Evolutionary conservation across 768 basidiomycete genomes (phyloP), one percentile per base, ranked within the genome.

Genomic region (Lepiota brunneoincarnata): DNA sequence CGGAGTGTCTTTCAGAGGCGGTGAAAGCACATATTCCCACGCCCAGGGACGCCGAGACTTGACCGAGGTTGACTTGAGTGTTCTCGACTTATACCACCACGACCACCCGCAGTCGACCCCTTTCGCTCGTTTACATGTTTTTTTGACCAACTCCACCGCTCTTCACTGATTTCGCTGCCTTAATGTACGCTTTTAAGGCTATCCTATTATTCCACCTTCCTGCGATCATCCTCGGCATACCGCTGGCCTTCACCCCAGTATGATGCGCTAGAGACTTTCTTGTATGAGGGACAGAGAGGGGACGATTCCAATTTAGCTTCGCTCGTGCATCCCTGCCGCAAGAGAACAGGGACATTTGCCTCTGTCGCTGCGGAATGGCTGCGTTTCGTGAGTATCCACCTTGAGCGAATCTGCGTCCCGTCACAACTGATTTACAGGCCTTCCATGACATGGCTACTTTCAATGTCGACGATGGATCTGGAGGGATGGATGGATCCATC

Each of bases 381-480:
- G 34, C 69, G 70, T 24, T 69, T 72, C 44, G 70, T 71, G 54
- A 38, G 70, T 61, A 34, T 35, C 14, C 1, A 34, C 50, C 40
- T 20, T 0, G 20, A n/a, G 39, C 24, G 42, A 14, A 23, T 28
- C 34, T 41, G 23, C 24, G 2, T 26, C 14, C 41, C 15, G 28
- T 35, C 31, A 31, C n/a, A 26, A 17, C 17, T 46, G 4, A 23
- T 23, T 46, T 37, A 12, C 39, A 78, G 76, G 73, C 77, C 28
- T 80, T 77, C 58, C 79, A 81, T 59, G 79, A 81, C 63, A 73
- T 75, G 68, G 70, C 77, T 17, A 76, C 78, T 6, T 69, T 77
- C 48, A 72, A 80, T 58, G 65, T 67, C 24, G 66, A 71, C n/a
- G 69, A 72, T 60, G 77, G 76, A 6, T 71, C 70, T 1, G 80